A percentile compares a stretch with the other conserved stretches of the same genome.
Evolutionary conservation across 371 early-diverging fungal genomes (phyloP).

Genomic region (Apophysomyces trapeziformis): DNA sequence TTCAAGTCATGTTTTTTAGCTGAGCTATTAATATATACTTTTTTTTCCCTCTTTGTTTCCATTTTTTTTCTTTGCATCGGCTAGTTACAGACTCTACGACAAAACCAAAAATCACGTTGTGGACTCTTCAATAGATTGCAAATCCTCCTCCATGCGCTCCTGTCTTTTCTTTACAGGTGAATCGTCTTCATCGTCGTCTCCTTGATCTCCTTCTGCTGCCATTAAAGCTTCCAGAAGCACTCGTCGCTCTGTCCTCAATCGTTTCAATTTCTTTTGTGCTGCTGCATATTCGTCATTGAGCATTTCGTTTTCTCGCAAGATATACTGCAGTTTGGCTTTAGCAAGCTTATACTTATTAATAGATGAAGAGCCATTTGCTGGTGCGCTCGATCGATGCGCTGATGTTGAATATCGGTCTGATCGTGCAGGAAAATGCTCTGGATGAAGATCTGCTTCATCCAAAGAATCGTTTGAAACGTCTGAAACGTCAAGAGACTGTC

Average conservation of each 20-base stretch:
- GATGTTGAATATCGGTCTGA: background rate
- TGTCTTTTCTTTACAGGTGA: slow-evolving; percentile 7
- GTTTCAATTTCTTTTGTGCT: slow-evolving; percentile 49
- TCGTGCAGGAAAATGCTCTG: background rate
- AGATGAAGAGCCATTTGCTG: slow-evolving; percentile 28
- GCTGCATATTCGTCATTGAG: slow-evolving; percentile 56
- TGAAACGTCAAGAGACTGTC: background rate
- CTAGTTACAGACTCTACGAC: background rate
- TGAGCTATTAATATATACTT: slow-evolving; percentile 4
- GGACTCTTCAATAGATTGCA: background rate
- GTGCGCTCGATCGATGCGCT: background rate
- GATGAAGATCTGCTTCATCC: slow-evolving; percentile 1
- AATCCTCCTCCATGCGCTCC: slow-evolving; percentile 5
- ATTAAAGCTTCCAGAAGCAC: slow-evolving; percentile 57
- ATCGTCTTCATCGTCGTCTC: slow-evolving; percentile 24
- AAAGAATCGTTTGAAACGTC: slow-evolving; percentile 5
- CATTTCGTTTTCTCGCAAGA: slow-evolving; percentile 61
- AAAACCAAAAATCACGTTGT: background rate
- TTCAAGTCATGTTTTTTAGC: background rate
- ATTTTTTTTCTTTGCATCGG: background rate
- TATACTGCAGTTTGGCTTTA: slow-evolving; percentile 60
- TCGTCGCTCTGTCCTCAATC: slow-evolving; percentile 56
- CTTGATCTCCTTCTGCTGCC: slow-evolving; percentile 35
- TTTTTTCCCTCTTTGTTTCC: background rate
- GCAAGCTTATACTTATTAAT: slow-evolving; percentile 52